phyloP scores from a whole-genome alignment of 2,329 filamentous ascomycete species.

The Tolypocladium paradoxum region DNA sequence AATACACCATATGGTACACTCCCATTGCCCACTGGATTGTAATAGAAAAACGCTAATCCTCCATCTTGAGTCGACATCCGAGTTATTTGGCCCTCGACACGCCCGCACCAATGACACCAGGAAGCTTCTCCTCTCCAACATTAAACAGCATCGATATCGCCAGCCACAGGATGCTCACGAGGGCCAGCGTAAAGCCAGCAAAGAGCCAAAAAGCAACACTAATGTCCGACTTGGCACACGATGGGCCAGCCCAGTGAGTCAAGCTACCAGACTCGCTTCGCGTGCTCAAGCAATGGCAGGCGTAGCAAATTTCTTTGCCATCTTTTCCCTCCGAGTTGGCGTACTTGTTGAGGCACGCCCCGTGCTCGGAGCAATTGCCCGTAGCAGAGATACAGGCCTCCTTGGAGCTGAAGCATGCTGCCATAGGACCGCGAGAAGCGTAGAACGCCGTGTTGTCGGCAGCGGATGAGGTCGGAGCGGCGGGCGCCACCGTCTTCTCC shows the following conservation, averaged over 20 bases:
- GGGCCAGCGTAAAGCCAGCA: conserved; percentile 57
- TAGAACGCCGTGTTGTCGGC: conserved; percentile 20
- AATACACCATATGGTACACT: conserved; percentile 1
- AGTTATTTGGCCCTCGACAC: conserved; percentile 60
- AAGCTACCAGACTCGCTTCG: conserved; percentile 46
- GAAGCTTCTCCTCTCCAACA: conserved; percentile 79
- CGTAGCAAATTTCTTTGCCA: conserved; percentile 52
- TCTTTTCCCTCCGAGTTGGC: conserved; percentile 28
- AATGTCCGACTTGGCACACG: conserved; percentile 86
- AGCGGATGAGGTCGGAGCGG: conserved; percentile 13
- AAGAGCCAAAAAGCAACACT: conserved; percentile 86
- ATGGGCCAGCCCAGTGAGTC: conserved; percentile 70
- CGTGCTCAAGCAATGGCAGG: conserved; percentile 63
- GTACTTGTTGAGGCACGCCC: conserved; percentile 61
- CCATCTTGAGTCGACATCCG: background rate
- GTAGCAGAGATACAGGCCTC: conserved; percentile 61
- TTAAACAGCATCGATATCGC: conserved; percentile 69
- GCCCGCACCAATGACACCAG: conserved; percentile 91
- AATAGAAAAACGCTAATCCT: background rate
- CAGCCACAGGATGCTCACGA: conserved; percentile 58
- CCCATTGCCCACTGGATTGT: background rate
- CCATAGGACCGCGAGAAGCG: conserved; percentile 36
- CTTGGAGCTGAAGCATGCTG: conserved; percentile 63
- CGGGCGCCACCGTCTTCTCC: conserved; percentile 15
- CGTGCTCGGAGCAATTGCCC: conserved; percentile 72